Percentiles rank a stretch among this genome's conserved stretches.
These are phyloP conservation scores for Musa troglodytarum DNA, from an alignment of 176 grass and related monocot species.

Conservation along the genomic window DNA sequence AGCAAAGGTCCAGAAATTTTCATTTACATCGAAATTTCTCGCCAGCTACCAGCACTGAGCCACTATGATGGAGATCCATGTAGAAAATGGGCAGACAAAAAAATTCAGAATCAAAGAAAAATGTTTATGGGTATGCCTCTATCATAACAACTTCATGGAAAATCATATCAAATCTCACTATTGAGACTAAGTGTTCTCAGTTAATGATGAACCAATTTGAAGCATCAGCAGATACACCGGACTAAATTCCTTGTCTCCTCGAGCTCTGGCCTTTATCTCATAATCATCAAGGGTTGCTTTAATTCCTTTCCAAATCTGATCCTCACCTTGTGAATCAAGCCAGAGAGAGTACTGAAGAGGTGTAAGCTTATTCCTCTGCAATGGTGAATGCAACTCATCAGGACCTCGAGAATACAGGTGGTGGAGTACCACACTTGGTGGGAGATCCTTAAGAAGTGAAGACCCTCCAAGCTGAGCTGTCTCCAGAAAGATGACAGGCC, in stretches of 20 bases:
- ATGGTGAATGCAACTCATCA: constrained; percentile 79
- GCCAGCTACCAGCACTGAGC: background rate
- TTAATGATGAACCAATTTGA: constrained; percentile 59
- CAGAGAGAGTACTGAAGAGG: constrained; percentile 74
- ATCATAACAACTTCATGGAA: background rate
- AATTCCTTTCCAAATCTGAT: constrained; percentile 91
- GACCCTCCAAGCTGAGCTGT: constrained; percentile 68
- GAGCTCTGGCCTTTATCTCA: constrained; percentile 49
- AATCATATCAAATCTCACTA: background rate
- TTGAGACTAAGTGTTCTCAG: constrained; percentile 23
- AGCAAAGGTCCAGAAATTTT: background rate
- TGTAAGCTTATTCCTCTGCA: constrained; percentile 78
- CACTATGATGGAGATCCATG: background rate
- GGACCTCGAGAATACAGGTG: constrained; percentile 84
- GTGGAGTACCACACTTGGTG: constrained; percentile 75
- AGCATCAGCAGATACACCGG: constrained; percentile 84
- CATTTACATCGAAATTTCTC: background rate
- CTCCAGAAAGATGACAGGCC: constrained; percentile 86
- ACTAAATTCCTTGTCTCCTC: constrained; percentile 77
- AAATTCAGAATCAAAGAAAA: background rate
- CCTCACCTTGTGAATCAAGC: constrained; percentile 87
- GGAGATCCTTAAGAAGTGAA: constrained; percentile 65
- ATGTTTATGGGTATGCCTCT: background rate
- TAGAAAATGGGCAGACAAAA: background rate
- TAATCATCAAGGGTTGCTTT: constrained; percentile 91